These are phyloP conservation scores for Hemileia vastatrix DNA, from an alignment of 1,284 basidiomycete genomes.

Conservation along the genomic window DNA sequence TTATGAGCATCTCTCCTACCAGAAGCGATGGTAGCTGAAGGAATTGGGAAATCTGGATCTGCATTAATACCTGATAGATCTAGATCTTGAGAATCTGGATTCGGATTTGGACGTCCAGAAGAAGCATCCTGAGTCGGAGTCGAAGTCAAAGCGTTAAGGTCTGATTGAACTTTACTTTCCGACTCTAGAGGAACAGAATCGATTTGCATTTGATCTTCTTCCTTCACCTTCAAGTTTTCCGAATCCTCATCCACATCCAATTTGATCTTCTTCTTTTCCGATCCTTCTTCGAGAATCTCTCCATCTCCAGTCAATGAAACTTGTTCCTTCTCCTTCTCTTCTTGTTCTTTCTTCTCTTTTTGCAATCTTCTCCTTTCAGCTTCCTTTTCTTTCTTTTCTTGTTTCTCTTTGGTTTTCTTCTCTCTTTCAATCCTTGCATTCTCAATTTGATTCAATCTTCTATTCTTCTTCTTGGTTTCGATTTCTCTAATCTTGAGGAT, in stretches of 20 bases:
- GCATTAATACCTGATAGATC: constrained; percentile 2
- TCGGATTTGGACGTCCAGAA: constrained; percentile 1
- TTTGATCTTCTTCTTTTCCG: background rate
- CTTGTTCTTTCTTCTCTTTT: background rate
- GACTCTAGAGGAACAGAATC: background rate
- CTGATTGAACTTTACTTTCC: background rate
- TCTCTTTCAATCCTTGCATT: too few species aligned
- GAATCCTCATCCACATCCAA: background rate
- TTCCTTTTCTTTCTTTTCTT: too few species aligned
- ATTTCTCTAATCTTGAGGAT: constrained; percentile 58
- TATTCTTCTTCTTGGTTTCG: constrained; percentile 65
- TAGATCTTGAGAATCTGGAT: background rate
- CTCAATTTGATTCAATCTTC: constrained; percentile 64
- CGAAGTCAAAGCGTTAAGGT: background rate
- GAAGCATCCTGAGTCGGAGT: background rate
- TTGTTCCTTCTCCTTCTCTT: background rate
- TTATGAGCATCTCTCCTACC: background rate
- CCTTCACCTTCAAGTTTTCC: background rate
- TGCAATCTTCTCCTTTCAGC: too few species aligned
- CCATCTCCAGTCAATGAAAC: background rate
- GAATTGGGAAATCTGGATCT: constrained; percentile 16
- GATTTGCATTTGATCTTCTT: background rate
- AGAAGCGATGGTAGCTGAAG: constrained; percentile 27
- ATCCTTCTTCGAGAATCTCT: background rate
- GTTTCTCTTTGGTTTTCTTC: too few species aligned